A percentile compares a stretch with the other conserved stretches of the same genome.
These are phyloP conservation scores for Moricandia arvensis DNA, from an alignment of 345 rosid genomes.

Conservation along the genomic window DNA sequence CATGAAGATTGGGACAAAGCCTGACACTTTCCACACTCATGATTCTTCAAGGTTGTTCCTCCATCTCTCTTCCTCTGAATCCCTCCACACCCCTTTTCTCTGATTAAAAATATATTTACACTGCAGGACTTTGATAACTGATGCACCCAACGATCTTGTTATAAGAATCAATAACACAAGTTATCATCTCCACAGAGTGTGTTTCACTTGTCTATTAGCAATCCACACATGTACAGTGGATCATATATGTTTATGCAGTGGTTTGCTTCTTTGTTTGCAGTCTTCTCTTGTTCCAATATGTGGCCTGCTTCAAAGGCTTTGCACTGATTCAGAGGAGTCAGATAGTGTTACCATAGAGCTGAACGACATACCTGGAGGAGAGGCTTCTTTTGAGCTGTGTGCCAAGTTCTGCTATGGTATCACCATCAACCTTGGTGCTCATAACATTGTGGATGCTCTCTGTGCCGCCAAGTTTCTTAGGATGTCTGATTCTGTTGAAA, in stretches of 20 bases:
- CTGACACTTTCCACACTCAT: slow-evolving; percentile 85
- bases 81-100: background rate
- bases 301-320: no score
- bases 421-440: no score
- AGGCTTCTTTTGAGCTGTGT: no score
- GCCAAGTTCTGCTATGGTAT: no score
- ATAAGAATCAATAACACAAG: slow-evolving; percentile 58
- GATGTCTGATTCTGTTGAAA: no score
- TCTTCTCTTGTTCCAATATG: background rate
- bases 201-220: background rate
- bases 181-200: slow-evolving; percentile 84
- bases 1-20: slow-evolving; percentile 88
- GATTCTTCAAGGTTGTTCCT: slow-evolving; percentile 72
- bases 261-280: background rate
- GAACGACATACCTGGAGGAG: no score
- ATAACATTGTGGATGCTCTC: no score
- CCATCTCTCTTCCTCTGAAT: slow-evolving; percentile 5
- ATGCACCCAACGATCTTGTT: slow-evolving; percentile 61
- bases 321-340: no score
- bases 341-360: no score
- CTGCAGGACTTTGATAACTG: slow-evolving; percentile 73
- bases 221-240: background rate
- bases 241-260: background rate
- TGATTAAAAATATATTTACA: slow-evolving; percentile 3
- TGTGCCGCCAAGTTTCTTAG: no score